These are phyloP conservation scores for Penicillium sp. DNA, from an alignment of 2,329 filamentous ascomycete species.

Conservation along the genomic window DNA sequence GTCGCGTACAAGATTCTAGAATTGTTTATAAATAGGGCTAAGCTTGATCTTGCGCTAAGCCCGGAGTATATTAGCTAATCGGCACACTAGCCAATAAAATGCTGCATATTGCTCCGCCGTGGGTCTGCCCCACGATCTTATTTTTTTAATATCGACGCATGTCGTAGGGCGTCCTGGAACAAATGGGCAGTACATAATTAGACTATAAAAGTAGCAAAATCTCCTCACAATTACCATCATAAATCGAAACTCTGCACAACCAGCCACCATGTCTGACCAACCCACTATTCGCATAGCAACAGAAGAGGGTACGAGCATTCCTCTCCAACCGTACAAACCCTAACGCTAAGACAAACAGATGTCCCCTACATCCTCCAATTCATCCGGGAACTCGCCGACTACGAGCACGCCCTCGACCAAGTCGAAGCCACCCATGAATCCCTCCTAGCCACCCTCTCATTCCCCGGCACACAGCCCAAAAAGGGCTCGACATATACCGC, in stretches of 20 bases:
- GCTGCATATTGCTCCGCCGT: not conserved
- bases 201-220: too few species aligned
- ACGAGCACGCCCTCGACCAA: slow-evolving; percentile 71
- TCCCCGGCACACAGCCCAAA: slow-evolving; percentile 51
- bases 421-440: slow-evolving; percentile 76
- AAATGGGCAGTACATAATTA: too few species aligned
- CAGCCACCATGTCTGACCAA: slow-evolving; percentile 28
- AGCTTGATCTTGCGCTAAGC: too few species aligned
- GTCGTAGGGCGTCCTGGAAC: not conserved
- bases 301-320: slow-evolving; percentile 30
- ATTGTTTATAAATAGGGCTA: too few species aligned
- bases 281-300: slow-evolving; percentile 40
- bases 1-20: too few species aligned
- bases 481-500: slow-evolving; percentile 69
- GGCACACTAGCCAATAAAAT: too few species aligned
- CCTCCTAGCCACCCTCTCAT: slow-evolving; percentile 72
- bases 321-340: not conserved
- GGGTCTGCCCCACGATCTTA: slow-evolving; percentile 12
- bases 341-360: slow-evolving; percentile 55
- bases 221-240: not conserved
- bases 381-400: slow-evolving; percentile 80
- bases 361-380: slow-evolving; percentile 74
- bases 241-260: not conserved
- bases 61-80: too few species aligned
- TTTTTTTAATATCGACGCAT: not conserved